phyloP scores from a whole-genome alignment of 2,329 filamentous ascomycete species.

The Waltergamsia citrina region DNA sequence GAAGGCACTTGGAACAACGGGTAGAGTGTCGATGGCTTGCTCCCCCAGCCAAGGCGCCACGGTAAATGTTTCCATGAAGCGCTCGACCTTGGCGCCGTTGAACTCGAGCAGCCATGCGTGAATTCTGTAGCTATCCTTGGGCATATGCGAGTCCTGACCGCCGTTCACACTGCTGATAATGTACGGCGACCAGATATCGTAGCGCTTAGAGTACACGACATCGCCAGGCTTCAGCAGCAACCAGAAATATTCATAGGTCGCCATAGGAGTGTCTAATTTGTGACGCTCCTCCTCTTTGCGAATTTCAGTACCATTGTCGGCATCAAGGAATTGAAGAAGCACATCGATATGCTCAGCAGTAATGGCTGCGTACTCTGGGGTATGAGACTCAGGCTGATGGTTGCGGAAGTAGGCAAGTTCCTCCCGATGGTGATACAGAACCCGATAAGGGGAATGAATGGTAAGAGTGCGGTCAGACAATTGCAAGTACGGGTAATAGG shows the following conservation, averaged over 20 bases:
- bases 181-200: conserved; percentile 29
- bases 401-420: conserved; percentile 31
- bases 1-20: conserved; percentile 31
- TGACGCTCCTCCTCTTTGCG: conserved; percentile 30
- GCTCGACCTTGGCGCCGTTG: conserved; percentile 19
- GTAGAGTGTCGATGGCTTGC: conserved; percentile 28
- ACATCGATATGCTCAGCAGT: conserved; percentile 34
- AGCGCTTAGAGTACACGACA: conserved; percentile 29
- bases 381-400: conserved; percentile 29
- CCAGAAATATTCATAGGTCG: conserved; percentile 36
- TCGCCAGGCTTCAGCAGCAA: conserved; percentile 34
- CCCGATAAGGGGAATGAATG: conserved; percentile 34
- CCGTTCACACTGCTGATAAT: conserved; percentile 24
- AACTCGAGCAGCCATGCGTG: conserved; percentile 32
- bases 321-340: conserved; percentile 31
- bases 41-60: conserved; percentile 31
- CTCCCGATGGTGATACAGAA: conserved; percentile 35
- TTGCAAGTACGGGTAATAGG: conserved; percentile 33
- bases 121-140: conserved; percentile 16
- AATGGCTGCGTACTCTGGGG: conserved; percentile 26
- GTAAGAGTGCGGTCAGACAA: conserved; percentile 24
- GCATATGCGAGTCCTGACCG: conserved; percentile 5
- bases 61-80: conserved; percentile 24
- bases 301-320: conserved; percentile 24
- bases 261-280: conserved; percentile 22